A percentile compares a stretch with the other conserved stretches of the same genome.
Evolutionary conservation across 306 rosid genomes (phyloP).

Genomic region (Quercus alba): DNA sequence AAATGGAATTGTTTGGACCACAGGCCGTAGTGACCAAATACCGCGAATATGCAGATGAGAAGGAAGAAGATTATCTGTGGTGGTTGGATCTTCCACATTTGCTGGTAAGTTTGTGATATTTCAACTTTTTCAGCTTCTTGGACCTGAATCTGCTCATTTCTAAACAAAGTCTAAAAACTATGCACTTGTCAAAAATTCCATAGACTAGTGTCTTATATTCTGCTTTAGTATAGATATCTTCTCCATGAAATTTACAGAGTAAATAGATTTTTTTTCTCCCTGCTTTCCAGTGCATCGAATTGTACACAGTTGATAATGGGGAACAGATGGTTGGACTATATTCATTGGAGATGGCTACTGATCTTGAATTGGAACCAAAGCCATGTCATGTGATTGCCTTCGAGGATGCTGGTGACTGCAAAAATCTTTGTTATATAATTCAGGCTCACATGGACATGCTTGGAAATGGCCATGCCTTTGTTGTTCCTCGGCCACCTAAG

Average conservation of each 20-base stretch:
- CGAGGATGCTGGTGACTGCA: slow-evolving; percentile 79
- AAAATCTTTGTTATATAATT: slow-evolving; percentile 79
- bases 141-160: slow-evolving; percentile 10
- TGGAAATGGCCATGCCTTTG: slow-evolving; percentile 79
- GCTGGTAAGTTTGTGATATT: slow-evolving; percentile 47
- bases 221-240: not conserved
- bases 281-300: slow-evolving; percentile 74
- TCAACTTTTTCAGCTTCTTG: slow-evolving; percentile 12
- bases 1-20: slow-evolving; percentile 96
- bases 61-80: slow-evolving; percentile 92
- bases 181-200: slow-evolving; percentile 12
- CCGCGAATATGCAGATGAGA: slow-evolving; percentile 68
- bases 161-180: not conserved
- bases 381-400: slow-evolving; percentile 89
- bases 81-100: slow-evolving; percentile 87
- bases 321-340: slow-evolving; percentile 78
- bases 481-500: slow-evolving; percentile 90
- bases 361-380: slow-evolving; percentile 93
- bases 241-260: slow-evolving; percentile 1
- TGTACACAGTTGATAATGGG: slow-evolving; percentile 64
- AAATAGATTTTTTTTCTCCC: slow-evolving; percentile 22
- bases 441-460: slow-evolving; percentile 88
- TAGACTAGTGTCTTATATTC: slow-evolving; percentile 3
- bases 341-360: slow-evolving; percentile 94
- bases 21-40: slow-evolving; percentile 95